These are phyloP conservation scores for Cyberlindnera maritima DNA, from an alignment of 805 yeast species.

Conservation along the genomic window DNA sequence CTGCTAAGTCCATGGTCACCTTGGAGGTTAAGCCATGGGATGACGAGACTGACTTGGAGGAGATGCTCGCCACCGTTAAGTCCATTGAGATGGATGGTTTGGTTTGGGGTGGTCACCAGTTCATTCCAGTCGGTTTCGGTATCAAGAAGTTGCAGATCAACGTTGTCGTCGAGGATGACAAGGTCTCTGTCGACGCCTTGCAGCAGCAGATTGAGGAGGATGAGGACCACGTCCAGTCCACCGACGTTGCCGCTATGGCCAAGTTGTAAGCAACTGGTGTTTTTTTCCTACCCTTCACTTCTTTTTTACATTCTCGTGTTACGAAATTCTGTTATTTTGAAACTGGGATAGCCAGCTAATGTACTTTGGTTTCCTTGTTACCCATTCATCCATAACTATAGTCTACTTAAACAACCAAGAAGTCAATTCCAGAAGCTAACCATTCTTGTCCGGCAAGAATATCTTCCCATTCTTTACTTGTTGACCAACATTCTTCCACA, in stretches of 20 bases:
- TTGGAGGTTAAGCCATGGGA: conserved; percentile 99
- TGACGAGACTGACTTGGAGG: conserved; percentile 95
- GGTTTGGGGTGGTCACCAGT: conserved; percentile 96
- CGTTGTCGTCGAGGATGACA: conserved; percentile 96
- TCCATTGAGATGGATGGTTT: conserved; percentile 87
- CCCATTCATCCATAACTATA: not conserved
- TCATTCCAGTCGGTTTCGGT: conserved; percentile 98
- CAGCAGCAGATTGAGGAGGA: conserved; percentile 75
- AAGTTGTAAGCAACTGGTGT: conserved; percentile 75
- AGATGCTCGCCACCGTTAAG: conserved; percentile 84
- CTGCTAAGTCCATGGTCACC: conserved; percentile 97
- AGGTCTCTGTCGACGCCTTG: conserved; percentile 90
- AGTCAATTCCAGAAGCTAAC: conserved; percentile 51
- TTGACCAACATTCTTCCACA: conserved; percentile 46
- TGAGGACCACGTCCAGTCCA: conserved; percentile 99
- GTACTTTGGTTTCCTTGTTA: conserved; percentile 16
- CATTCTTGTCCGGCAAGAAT: conserved; percentile 42
- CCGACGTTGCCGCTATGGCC: conserved; percentile 98
- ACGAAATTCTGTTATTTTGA: not conserved
- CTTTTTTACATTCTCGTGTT: conserved; percentile 9
- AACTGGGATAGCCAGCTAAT: conserved; percentile 14
- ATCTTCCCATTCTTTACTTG: conserved; percentile 41
- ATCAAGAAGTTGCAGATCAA: conserved; percentile 98
- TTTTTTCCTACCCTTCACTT: conserved; percentile 5
- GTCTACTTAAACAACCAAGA: conserved; percentile 29